A percentile compares a stretch with the other conserved stretches of the same genome.
phyloP scores from a whole-genome alignment of 2,329 filamentous ascomycete species.

The Pleurostoma richardsiae region DNA sequence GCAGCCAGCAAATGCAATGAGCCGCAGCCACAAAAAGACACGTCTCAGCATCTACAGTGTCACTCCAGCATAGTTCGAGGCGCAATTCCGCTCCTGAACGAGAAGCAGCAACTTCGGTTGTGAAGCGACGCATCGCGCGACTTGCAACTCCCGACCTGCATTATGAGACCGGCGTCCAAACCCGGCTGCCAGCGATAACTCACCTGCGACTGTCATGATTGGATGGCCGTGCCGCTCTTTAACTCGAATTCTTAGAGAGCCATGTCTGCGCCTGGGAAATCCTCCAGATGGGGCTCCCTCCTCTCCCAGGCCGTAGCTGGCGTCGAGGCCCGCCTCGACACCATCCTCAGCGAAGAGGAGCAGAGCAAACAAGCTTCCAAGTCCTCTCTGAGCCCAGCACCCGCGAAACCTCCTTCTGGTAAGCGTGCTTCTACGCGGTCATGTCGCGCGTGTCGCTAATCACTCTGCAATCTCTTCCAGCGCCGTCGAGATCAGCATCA shows the following conservation, averaged over 20 bases:
- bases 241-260: slow-evolving; percentile 8
- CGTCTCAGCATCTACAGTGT: neutral
- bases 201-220: neutral
- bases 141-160: too few relatives aligned
- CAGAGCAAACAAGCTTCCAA: slow-evolving; percentile 30
- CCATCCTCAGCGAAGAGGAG: slow-evolving; percentile 78
- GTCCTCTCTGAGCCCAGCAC: slow-evolving; percentile 12
- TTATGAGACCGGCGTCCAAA: too few relatives aligned
- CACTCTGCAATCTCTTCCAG: slow-evolving; percentile 17
- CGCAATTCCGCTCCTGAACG: too few relatives aligned
- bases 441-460: neutral
- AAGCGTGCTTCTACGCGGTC: neutral
- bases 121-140: too few relatives aligned
- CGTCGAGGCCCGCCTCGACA: slow-evolving; percentile 89
- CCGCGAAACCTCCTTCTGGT: slow-evolving; percentile 10
- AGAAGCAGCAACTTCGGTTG: too few relatives aligned
- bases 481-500: slow-evolving; percentile 59
- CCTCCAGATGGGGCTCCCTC: slow-evolving; percentile 71
- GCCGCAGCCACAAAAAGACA: neutral
- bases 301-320: slow-evolving; percentile 88
- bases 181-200: neutral
- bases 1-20: neutral
- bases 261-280: slow-evolving; percentile 47
- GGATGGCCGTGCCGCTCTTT: slow-evolving; percentile 10
- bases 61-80: neutral